Base-by-base conservation (phyloP, 2,329 filamentous ascomycete genomes). In the Fusarium sp. region DNA sequence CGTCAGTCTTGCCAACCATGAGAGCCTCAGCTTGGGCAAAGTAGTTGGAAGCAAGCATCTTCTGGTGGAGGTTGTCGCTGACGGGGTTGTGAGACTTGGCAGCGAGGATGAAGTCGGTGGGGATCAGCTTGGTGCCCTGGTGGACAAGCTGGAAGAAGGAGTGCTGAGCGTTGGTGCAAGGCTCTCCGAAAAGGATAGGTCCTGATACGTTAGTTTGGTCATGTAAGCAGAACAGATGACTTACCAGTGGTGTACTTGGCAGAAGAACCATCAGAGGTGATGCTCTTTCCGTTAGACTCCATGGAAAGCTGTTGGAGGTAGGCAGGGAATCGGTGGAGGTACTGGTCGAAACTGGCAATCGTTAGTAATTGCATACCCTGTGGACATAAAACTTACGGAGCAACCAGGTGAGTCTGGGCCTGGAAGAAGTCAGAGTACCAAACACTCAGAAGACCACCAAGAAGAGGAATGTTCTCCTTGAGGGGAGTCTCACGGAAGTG, bases 371-470 rank as follows among this genome's bases (percentile, higher is more conserved):
- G 8, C 14, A 26, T 11, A 39, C 52, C 53, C 59, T 13, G 13
- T 51, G 22, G 22, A 7, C 22, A 11, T 15, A 19, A 33, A 10
- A 87, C 90, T 85, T 85, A 93, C 89, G 96, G 96, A 79, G 96
- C 93, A 71, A 99, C 94, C 53, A 99, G 88, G 83, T 98, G 96
- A 65, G 96, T 98, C 84, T 99, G 96, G 52, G 96, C 94, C 79
- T 94, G 94, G 82, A 97, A 99, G 84, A 98, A 98, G 85, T 99
- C 92, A 67, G 93, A 96, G 86, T 99, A 99, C 94, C 94, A 99
- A 58, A 99, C 94, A 75, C 94, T 97, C 77, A 99, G 82, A 30
- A 99, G 89, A 80, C 95, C 96, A 78, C 91, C 96, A 71, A 99
- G 86, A 52, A 93, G 87, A 60, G 96, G 96, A 72, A 99, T 98